Conservation (phyloP, 108 stramenopile genomes). For the Pelagomonas calceolata region DNA sequence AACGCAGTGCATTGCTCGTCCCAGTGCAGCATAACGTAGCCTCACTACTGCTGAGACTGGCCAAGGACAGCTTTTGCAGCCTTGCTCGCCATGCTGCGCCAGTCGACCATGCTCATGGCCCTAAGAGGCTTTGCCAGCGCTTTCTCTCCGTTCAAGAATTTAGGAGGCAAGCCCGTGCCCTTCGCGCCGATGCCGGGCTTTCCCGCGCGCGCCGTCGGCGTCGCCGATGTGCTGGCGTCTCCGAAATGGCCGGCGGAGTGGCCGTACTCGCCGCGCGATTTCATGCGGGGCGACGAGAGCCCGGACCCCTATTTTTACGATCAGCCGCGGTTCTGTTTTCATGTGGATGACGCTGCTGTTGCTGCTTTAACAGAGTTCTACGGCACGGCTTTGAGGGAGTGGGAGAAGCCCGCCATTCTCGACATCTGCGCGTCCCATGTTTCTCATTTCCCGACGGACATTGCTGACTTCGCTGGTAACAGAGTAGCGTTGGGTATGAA, state of each 20-base stretch:
- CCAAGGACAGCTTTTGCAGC: too few species aligned
- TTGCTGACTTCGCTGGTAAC: slow-evolving; percentile 29
- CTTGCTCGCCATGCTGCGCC: too few species aligned
- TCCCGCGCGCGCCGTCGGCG: too few species aligned
- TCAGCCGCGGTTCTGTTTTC: slow-evolving; percentile 56
- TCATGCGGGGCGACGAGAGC: slow-evolving; percentile 55
- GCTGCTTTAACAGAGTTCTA: slow-evolving; percentile 65
- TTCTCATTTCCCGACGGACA: slow-evolving; percentile 46
- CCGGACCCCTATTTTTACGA: slow-evolving; percentile 63
- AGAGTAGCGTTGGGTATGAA: slow-evolving; percentile 81
- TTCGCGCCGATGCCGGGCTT: too few species aligned
- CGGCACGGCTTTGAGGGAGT: slow-evolving; percentile 51
- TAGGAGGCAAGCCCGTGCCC: too few species aligned
- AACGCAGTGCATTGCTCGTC: too few species aligned
- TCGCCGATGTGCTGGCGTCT: slow-evolving; percentile 38
- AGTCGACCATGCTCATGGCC: too few species aligned
- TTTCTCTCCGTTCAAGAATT: too few species aligned
- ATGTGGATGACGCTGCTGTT: slow-evolving; percentile 70
- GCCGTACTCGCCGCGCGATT: slow-evolving; percentile 62
- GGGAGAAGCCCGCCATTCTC: slow-evolving; percentile 59
- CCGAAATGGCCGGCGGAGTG: slow-evolving; percentile 66
- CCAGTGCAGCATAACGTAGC: too few species aligned
- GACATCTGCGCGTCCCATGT: slow-evolving; percentile 89
- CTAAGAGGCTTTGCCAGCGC: too few species aligned
- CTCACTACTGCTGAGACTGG: too few species aligned